Evolutionary conservation across 2,329 filamentous ascomycete species (phyloP), one percentile per base, ranked within the genome.

Genomic region (Xylaria sp.): DNA sequence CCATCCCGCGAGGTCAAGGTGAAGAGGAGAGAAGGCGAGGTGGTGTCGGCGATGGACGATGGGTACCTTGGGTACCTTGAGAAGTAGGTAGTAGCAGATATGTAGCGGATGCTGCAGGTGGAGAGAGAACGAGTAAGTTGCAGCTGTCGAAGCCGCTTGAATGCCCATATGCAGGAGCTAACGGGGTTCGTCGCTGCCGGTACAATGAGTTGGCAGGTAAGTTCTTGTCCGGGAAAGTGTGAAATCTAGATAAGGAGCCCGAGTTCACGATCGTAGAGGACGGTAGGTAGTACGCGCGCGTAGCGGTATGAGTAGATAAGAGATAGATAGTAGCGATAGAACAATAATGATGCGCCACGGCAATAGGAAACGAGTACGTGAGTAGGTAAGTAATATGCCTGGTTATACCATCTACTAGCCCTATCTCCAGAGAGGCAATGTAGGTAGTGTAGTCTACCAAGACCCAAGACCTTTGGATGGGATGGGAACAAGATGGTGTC

Each of bases 111-210:
- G 37, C 21, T 25, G n/a, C n/a, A n/a, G n/a, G n/a, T n/a, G 7
- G 31, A 43, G 40, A 38, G 43, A 51, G 46, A 54, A 57, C 25
- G 46, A 57, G 47, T n/a, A 33, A 52, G 33, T 45, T 38, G 55
- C 58, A 57, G 43, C 59, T 62, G 49, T 59, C 59, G 51, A 59
- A 62, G 59, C 51, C 15, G 53, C 56, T 38, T 21, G 35, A 19
- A 58, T 40, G 58, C 33, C 49, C 45, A 8, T 15, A 35, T 17
- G 49, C 62, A 50, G 54, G 45, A 55, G 54, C 55, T 14, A 40
- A 45, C 38, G 38, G 43, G 23, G 57, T 56, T 43, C 35, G 54
- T 60, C 53, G 52, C 56, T 56, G 40, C 49, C 46, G 25, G 33
- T 37, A 9, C n/a, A n/a, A n/a, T n/a, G n/a, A n/a, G n/a, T n/a